These are phyloP conservation scores for Hamigera avellanea DNA, from an alignment of 495 filamentous ascomycete genomes.

Conservation along the genomic window DNA sequence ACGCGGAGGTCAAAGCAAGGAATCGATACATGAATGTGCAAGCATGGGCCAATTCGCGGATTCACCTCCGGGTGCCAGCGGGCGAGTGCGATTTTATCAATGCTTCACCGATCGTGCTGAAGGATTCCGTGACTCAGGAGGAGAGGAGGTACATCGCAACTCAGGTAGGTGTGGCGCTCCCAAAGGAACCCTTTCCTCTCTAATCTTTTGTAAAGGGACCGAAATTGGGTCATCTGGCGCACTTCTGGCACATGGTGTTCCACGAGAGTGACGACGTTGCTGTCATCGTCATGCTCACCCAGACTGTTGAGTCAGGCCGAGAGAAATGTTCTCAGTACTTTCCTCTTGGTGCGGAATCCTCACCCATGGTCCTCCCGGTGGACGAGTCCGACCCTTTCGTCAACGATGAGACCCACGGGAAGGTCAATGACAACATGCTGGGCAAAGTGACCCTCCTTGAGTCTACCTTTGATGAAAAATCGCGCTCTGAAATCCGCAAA, in stretches of 20 bases:
- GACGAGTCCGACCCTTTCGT: slow-evolving; percentile 24
- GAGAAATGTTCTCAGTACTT: slow-evolving; percentile 95
- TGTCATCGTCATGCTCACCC: slow-evolving; percentile 93
- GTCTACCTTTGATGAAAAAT: slow-evolving; percentile 30
- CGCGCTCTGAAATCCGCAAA: slow-evolving; percentile 44
- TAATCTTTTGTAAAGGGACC: slow-evolving; percentile 50
- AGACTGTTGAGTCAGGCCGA: slow-evolving; percentile 66
- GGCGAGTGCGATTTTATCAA: slow-evolving; percentile 90
- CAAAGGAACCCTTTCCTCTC: slow-evolving; percentile 5
- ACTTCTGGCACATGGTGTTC: slow-evolving; percentile 95
- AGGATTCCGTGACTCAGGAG: slow-evolving; percentile 38
- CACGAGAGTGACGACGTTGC: slow-evolving; percentile 67
- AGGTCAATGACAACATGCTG: slow-evolving; percentile 9
- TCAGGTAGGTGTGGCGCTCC: slow-evolving; percentile 37
- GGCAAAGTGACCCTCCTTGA: slow-evolving; percentile 40
- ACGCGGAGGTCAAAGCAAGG: slow-evolving; percentile 39
- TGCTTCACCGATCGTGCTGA: slow-evolving; percentile 73
- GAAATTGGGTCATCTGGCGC: slow-evolving; percentile 52
- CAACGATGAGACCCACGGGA: slow-evolving; percentile 13
- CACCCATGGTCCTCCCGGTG: slow-evolving; percentile 51
- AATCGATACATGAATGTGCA: slow-evolving; percentile 83
- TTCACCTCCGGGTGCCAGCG: slow-evolving; percentile 71
- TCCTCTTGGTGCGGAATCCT: slow-evolving; percentile 45
- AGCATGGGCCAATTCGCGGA: slow-evolving; percentile 73
- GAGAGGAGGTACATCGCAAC: slow-evolving; percentile 55